phyloP scores from a whole-genome alignment of 2,329 filamentous ascomycete species.

The Ilyonectria destructans region DNA sequence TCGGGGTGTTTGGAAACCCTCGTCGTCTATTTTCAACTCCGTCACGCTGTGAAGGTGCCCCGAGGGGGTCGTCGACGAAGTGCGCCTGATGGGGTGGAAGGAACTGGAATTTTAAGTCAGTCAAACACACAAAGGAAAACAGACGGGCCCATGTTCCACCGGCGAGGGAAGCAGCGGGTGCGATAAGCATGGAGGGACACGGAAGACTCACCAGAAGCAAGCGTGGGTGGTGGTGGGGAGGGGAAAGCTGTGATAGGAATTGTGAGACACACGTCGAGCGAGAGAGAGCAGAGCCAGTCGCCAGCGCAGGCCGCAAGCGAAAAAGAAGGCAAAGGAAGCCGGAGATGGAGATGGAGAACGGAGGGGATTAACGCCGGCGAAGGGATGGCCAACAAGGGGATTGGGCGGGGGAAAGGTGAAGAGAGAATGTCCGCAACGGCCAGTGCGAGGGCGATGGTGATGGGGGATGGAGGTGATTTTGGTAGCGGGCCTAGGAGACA shows the following conservation, averaged over 20 bases:
- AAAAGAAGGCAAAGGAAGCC: slow-evolving; percentile 18
- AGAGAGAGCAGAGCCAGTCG: slow-evolving; percentile 43
- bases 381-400: slow-evolving; percentile 16
- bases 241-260: slow-evolving; percentile 31
- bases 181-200: slow-evolving; percentile 31
- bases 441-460: slow-evolving; percentile 14
- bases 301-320: slow-evolving; percentile 47
- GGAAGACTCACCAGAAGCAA: slow-evolving; percentile 39
- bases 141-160: slow-evolving; percentile 26
- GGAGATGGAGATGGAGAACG: slow-evolving; percentile 12
- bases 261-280: slow-evolving; percentile 34
- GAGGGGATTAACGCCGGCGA: slow-evolving; percentile 27
- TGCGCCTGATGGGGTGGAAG: slow-evolving; percentile 23
- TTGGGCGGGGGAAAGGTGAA: slow-evolving; percentile 7
- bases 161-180: slow-evolving; percentile 17
- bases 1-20: slow-evolving; percentile 25
- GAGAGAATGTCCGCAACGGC: slow-evolving; percentile 7
- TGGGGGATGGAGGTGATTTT: slow-evolving; percentile 28
- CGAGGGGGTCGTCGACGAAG: slow-evolving; percentile 20
- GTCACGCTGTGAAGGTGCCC: slow-evolving; percentile 10
- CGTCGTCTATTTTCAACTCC: slow-evolving; percentile 21
- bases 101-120: slow-evolving; percentile 40
- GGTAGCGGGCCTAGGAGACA: slow-evolving; percentile 24
- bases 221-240: slow-evolving; percentile 30
- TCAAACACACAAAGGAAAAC: slow-evolving; percentile 21